phyloP scores from a whole-genome alignment of 331 rosid genomes.

The Acacia concinna region DNA sequence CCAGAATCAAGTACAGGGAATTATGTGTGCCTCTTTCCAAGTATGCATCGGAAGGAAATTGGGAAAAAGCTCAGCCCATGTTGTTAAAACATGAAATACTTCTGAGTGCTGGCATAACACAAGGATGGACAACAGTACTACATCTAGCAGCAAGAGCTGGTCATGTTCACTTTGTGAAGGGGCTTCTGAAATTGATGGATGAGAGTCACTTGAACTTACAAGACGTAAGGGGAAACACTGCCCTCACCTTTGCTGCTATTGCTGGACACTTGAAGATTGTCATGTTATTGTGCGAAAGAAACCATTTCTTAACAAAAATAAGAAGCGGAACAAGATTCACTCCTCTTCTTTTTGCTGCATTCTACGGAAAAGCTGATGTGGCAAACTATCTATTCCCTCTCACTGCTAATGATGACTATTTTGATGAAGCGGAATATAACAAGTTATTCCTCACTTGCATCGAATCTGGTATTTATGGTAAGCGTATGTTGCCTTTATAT shows the following conservation, averaged over 20 bases:
- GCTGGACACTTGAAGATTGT: constrained; percentile 31
- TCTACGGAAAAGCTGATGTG: constrained; percentile 36
- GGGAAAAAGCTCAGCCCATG: background rate
- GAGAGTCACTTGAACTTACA: background rate
- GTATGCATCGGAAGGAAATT: background rate
- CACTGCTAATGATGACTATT: background rate
- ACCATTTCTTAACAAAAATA: background rate
- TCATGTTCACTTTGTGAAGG: constrained; percentile 30
- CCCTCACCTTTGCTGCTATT: constrained; percentile 36
- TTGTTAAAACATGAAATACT: background rate
- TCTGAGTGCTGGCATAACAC: constrained; percentile 26
- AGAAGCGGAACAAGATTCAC: constrained; percentile 4
- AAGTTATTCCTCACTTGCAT: constrained; percentile 36
- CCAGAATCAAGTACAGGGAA: background rate
- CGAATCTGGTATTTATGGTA: constrained; percentile 30
- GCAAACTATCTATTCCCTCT: background rate
- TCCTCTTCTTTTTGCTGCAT: constrained; percentile 36
- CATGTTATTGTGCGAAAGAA: background rate
- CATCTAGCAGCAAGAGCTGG: constrained; percentile 42
- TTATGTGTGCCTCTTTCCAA: background rate
- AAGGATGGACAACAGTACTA: constrained; percentile 23
- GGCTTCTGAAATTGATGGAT: background rate
- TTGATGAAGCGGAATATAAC: background rate
- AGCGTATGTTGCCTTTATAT: background rate
- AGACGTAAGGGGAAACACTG: constrained; percentile 28